These are phyloP conservation scores for Tetraselmis chui DNA, from an alignment of 139 green algal genomes.

Conservation along the genomic window DNA sequence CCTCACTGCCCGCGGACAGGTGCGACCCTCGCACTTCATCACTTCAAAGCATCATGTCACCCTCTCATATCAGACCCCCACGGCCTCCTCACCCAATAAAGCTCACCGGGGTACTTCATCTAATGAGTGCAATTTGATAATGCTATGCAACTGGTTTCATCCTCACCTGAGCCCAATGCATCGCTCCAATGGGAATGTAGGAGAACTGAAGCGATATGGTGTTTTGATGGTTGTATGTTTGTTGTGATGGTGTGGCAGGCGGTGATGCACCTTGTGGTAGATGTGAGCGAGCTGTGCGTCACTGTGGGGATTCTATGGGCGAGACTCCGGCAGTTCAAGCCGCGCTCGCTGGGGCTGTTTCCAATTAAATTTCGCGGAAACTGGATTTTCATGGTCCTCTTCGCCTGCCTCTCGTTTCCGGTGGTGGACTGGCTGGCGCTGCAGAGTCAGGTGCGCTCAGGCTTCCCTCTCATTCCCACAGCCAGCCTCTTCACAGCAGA, in stretches of 20 bases:
- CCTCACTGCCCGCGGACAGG: not conserved
- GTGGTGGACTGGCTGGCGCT: slow-evolving; percentile 29
- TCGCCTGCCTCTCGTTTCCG: slow-evolving; percentile 27
- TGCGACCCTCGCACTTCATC: not conserved
- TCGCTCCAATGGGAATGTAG: not conserved
- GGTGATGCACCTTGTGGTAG: slow-evolving; percentile 64
- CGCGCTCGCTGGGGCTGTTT: slow-evolving; percentile 37
- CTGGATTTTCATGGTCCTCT: slow-evolving; percentile 17
- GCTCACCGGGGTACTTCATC: too few species aligned
- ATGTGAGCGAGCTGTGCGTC: slow-evolving; percentile 53
- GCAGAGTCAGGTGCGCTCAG: slow-evolving; percentile 28
- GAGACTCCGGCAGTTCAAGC: slow-evolving; percentile 48
- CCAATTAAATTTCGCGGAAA: slow-evolving; percentile 6
- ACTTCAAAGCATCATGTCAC: too few species aligned
- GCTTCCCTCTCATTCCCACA: too few species aligned
- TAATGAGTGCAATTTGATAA: too few species aligned
- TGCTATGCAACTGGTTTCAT: not conserved
- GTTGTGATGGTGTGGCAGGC: slow-evolving; percentile 29
- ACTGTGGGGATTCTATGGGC: slow-evolving; percentile 60
- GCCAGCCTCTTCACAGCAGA: too few species aligned
- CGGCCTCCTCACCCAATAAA: not conserved
- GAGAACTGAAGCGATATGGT: not conserved
- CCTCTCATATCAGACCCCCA: not conserved
- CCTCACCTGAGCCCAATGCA: not conserved
- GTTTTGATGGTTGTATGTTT: too few species aligned